Evolutionary conservation across 768 basidiomycete species (phyloP).

Genomic region (Suillus weaverae): DNA sequence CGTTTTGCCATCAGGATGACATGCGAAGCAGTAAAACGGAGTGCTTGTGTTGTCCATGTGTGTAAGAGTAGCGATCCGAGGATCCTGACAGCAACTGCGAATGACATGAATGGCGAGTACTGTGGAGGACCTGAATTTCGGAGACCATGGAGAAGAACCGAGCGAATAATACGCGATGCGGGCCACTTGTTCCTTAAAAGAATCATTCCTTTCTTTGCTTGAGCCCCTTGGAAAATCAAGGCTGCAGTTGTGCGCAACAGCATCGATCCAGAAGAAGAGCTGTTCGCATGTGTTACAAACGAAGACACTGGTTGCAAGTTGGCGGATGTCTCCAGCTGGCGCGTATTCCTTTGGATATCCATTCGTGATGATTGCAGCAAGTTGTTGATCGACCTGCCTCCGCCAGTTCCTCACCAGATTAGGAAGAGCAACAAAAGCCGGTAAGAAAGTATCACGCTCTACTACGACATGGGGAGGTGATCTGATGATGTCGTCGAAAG

Average conservation of each 20-base stretch:
- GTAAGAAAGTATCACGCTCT: constrained; percentile 17
- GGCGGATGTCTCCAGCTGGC: constrained; percentile 18
- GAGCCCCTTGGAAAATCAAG: not conserved
- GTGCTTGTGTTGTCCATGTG: constrained; percentile 25
- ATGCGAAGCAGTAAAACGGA: not conserved
- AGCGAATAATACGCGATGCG: not conserved
- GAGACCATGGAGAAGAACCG: constrained; percentile 6
- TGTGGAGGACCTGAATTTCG: constrained; percentile 3
- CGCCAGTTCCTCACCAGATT: constrained; percentile 23
- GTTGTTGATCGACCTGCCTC: constrained; percentile 23
- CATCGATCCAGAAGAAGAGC: constrained; percentile 6
- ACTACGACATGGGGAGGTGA: constrained; percentile 11
- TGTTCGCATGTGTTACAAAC: constrained; percentile 17
- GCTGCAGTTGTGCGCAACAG: constrained; percentile 4
- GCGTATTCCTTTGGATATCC: constrained; percentile 19
- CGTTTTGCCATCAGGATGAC: constrained; percentile 3
- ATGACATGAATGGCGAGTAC: constrained; percentile 4
- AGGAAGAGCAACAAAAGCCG: constrained; percentile 18
- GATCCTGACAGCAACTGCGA: constrained; percentile 16
- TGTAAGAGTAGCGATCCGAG: constrained; percentile 19
- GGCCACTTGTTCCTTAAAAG: not conserved
- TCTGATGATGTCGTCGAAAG: constrained; percentile 28
- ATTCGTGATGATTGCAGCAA: constrained; percentile 27
- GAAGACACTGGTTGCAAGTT: constrained; percentile 30
- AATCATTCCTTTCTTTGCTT: not conserved